Evolutionary conservation across 2,329 filamentous ascomycete species (phyloP).

Genomic region (Graphilbum fragrans): DNA sequence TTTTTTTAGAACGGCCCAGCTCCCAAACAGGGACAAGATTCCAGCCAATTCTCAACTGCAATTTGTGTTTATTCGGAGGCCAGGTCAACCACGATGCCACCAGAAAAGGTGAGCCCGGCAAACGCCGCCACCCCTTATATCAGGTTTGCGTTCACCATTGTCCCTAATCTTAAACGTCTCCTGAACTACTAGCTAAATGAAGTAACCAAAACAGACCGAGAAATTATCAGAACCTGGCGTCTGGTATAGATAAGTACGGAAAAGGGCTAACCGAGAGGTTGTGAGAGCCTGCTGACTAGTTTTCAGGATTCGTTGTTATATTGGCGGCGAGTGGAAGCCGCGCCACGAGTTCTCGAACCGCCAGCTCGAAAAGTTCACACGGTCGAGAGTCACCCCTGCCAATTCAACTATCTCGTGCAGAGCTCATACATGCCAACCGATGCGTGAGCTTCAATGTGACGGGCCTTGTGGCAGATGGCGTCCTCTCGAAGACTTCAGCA

Average conservation of each 20-base stretch:
- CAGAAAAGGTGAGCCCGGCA: too few species aligned
- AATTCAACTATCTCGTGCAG: constrained; percentile 17
- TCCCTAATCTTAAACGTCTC: too few species aligned
- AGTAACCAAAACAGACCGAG: not conserved
- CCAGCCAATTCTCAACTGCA: too few species aligned
- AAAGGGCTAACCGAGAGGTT: not conserved
- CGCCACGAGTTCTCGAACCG: constrained; percentile 17
- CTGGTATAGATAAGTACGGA: not conserved
- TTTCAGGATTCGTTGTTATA: constrained; percentile 17
- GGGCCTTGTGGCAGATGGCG: constrained; percentile 20
- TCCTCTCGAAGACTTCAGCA: constrained; percentile 19
- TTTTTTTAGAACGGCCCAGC: too few species aligned
- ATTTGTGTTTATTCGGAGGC: too few species aligned
- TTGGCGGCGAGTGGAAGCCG: constrained; percentile 17
- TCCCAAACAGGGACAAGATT: too few species aligned
- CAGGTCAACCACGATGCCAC: too few species aligned
- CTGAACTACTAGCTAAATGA: too few species aligned
- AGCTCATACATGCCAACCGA: constrained; percentile 11
- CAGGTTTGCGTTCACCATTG: too few species aligned
- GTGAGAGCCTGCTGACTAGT: not conserved
- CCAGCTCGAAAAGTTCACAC: constrained; percentile 16
- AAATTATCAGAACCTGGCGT: not conserved
- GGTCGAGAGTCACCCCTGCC: constrained; percentile 8
- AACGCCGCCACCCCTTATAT: too few species aligned
- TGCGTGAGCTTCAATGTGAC: constrained; percentile 13